A percentile compares a stretch with the other conserved stretches of the same genome.
Evolutionary conservation across 768 basidiomycete species (phyloP).

Genomic region (Naganishia vaughanmartiniae): DNA sequence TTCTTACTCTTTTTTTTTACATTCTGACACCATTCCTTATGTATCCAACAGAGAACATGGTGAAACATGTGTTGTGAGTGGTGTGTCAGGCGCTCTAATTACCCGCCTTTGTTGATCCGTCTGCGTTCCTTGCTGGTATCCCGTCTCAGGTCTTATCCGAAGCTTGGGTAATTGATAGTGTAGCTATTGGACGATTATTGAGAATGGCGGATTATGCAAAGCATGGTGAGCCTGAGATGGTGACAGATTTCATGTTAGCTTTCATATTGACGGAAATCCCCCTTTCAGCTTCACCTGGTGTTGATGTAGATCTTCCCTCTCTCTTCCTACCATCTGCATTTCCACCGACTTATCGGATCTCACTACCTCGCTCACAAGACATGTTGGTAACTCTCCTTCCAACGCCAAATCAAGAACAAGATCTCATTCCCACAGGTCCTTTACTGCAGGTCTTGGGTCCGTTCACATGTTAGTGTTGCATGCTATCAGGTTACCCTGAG

Average conservation of each 20-base stretch:
- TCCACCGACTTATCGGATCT: constrained; percentile 6
- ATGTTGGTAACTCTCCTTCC: background rate
- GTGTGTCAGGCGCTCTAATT: no score
- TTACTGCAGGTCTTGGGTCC: background rate
- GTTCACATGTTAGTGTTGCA: background rate
- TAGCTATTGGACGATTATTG: background rate
- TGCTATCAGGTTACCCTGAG: background rate
- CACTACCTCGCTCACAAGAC: background rate
- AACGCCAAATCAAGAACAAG: background rate
- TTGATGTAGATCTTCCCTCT: background rate
- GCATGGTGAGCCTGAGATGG: background rate
- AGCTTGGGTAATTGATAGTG: background rate
- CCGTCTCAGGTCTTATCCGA: constrained; percentile 11
- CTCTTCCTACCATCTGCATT: constrained; percentile 1
- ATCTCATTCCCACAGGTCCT: background rate
- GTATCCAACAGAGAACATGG: background rate
- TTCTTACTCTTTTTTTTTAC: background rate
- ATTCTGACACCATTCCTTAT: background rate
- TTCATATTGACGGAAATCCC: background rate
- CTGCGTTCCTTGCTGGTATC: background rate
- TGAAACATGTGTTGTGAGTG: constrained; percentile 6
- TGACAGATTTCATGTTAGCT: background rate
- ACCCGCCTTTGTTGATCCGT: background rate
- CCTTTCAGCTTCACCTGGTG: background rate
- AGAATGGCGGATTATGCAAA: constrained; percentile 12